Evolutionary conservation across 2,329 filamentous ascomycete genomes (phyloP), one percentile per base, ranked within the genome.

Genomic region (Penicillium sp.): DNA sequence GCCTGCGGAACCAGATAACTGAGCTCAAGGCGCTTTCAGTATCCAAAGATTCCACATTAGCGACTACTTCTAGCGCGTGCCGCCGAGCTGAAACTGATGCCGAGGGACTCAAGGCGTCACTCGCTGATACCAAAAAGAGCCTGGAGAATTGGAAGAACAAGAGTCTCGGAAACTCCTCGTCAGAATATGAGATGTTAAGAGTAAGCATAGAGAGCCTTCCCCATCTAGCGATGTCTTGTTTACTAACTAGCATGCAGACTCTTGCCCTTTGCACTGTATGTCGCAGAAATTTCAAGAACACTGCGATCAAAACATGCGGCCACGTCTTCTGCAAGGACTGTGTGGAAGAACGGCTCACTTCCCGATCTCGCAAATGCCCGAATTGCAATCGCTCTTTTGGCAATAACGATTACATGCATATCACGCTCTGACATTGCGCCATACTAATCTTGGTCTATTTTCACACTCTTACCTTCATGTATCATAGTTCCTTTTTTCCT

Each of bases 351-450:
- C 89, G 95, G 61, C 88, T 97, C 64, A 88, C 88, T 50, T 96
- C 95, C 72, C 91, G 95, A 41, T 93, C 94, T 80, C 87, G 95
- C 68, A 98, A 98, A 78, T 99, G 95, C 73, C 95, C 95, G 3
- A 94, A 92, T 70, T 99, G 96, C 83, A 92, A 91, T 71, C 91
- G 91, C 78, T 88, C 92, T 4, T 99, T 99, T 75, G 94, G 96
- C 71, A 91, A 88, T 75, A 91, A 91, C 78, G 95, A 99, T 75
- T 88, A 92, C 64, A 96, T 97, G 92, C 79, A 79, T 63, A 79
- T 83, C 66, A 83, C 81, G 55, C 76, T 83, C 55, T 80, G 71
- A 77, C 67, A 53, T 56, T 44, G 23, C 6, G 49, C 21, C 58
- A 50, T 53, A 50, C 35, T 55, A 56, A 21, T 55, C 54, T 58